Evolutionary conservation across 2,329 filamentous ascomycete species (phyloP).

Genomic region (Cryphonectria japonica): DNA sequence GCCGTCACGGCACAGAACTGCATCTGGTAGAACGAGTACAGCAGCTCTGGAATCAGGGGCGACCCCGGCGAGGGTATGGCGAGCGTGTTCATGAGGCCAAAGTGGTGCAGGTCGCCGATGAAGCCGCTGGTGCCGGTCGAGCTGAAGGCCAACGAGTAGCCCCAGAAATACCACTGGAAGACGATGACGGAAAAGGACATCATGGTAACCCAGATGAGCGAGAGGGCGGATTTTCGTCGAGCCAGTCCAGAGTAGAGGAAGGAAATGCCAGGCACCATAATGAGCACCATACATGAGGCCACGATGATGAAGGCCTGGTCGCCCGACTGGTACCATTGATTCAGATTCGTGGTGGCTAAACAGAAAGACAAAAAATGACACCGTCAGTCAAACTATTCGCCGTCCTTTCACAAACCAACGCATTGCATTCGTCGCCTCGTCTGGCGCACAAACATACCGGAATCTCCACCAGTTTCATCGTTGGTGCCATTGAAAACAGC

Average conservation of each 20-base stretch:
- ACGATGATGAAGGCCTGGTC: constrained; percentile 95
- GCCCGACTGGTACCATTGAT: constrained; percentile 92
- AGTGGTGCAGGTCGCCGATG: constrained; percentile 88
- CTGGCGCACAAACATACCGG: constrained; percentile 60
- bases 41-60: constrained; percentile 82
- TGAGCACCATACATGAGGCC: constrained; percentile 86
- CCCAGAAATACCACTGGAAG: constrained; percentile 99
- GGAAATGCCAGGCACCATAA: constrained; percentile 96
- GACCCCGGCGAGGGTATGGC: constrained; percentile 86
- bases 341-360: constrained; percentile 80
- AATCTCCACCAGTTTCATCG: constrained; percentile 71
- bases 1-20: constrained; percentile 96
- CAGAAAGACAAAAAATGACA: constrained; percentile 14
- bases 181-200: constrained; percentile 87
- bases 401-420: neutral
- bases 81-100: constrained; percentile 84
- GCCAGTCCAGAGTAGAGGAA: constrained; percentile 98
- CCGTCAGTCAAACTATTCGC: constrained; percentile 24
- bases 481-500: constrained; percentile 67
- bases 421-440: constrained; percentile 18
- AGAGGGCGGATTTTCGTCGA: constrained; percentile 95
- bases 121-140: constrained; percentile 80
- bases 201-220: constrained; percentile 97
- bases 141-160: constrained; percentile 93
- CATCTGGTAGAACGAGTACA: constrained; percentile 98